These are phyloP conservation scores for Urochloa ruziziensis DNA, from an alignment of 176 grass and related monocot species.

Conservation along the genomic window DNA sequence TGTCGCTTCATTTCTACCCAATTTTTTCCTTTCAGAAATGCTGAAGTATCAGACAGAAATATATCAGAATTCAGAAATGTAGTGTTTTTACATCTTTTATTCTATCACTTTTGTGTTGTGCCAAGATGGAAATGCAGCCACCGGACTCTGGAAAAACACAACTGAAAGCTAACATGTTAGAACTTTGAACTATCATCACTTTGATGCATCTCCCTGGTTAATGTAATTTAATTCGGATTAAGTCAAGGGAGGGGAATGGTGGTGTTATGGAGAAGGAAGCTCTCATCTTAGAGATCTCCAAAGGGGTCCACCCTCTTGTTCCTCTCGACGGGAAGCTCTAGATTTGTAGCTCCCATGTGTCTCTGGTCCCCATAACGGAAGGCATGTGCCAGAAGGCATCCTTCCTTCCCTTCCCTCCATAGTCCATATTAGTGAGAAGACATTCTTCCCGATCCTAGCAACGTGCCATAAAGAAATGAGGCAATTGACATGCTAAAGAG, in stretches of 20 bases:
- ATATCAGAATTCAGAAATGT: background rate
- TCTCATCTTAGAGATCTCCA: slow-evolving; percentile 47
- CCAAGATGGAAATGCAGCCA: background rate
- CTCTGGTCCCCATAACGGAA: slow-evolving; percentile 66
- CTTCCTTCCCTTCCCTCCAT: slow-evolving; percentile 47
- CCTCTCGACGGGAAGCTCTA: slow-evolving; percentile 44
- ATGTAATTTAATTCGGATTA: slow-evolving; percentile 19
- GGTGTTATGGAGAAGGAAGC: slow-evolving; percentile 28
- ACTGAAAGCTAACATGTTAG: background rate
- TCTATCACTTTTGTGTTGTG: background rate
- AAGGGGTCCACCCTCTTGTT: slow-evolving; percentile 36
- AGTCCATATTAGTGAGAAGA: slow-evolving; percentile 37
- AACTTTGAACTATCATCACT: background rate
- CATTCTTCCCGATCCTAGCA: slow-evolving; percentile 40
- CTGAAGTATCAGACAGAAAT: slow-evolving; percentile 14
- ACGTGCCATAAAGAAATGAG: slow-evolving; percentile 33
- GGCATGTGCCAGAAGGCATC: slow-evolving; percentile 61
- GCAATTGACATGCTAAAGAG: slow-evolving; percentile 47
- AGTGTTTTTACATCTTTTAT: background rate
- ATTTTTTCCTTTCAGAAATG: slow-evolving; percentile 17
- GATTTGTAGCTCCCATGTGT: slow-evolving; percentile 80
- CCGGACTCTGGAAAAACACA: background rate
- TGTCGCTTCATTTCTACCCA: slow-evolving; percentile 3
- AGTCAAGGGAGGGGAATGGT: slow-evolving; percentile 25
- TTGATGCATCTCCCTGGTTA: background rate